phyloP scores from a whole-genome alignment of 495 filamentous ascomycete genomes.

The Aspergillus mulundensis region DNA sequence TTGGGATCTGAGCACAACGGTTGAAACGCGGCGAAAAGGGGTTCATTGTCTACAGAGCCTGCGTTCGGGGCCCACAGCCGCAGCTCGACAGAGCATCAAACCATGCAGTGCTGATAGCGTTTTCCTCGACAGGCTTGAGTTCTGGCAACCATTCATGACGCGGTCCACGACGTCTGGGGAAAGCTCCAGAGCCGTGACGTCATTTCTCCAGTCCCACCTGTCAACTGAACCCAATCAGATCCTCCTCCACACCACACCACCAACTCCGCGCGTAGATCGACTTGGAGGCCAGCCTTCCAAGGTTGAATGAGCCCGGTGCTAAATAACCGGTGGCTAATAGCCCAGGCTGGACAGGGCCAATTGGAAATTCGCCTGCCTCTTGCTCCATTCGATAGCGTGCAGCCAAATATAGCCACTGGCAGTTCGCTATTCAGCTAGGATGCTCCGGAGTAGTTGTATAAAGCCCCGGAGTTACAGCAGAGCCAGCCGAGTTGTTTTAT shows the following conservation, averaged over 20 bases:
- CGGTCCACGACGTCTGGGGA: slow-evolving; percentile 1
- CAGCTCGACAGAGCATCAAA: neutral
- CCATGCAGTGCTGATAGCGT: neutral
- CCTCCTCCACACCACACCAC: neutral
- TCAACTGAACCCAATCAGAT: neutral
- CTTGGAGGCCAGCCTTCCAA: neutral
- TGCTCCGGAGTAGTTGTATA: neutral
- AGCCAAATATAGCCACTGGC: neutral
- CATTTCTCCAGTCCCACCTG: neutral
- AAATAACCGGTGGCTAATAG: neutral
- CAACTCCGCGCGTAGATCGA: neutral
- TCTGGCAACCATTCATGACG: neutral
- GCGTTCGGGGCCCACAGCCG: neutral
- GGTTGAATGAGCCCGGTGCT: neutral
- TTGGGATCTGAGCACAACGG: neutral
- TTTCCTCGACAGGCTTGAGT: neutral
- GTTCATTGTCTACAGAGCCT: neutral
- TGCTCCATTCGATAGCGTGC: neutral
- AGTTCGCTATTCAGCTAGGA: no score
- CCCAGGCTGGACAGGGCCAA: neutral
- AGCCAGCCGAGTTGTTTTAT: no score
- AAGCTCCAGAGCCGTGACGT: slow-evolving; percentile 3
- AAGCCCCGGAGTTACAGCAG: neutral
- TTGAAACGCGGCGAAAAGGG: neutral
- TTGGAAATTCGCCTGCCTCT: neutral